phyloP scores from a whole-genome alignment of 306 rosid species.

The Quercus wislizeni region DNA sequence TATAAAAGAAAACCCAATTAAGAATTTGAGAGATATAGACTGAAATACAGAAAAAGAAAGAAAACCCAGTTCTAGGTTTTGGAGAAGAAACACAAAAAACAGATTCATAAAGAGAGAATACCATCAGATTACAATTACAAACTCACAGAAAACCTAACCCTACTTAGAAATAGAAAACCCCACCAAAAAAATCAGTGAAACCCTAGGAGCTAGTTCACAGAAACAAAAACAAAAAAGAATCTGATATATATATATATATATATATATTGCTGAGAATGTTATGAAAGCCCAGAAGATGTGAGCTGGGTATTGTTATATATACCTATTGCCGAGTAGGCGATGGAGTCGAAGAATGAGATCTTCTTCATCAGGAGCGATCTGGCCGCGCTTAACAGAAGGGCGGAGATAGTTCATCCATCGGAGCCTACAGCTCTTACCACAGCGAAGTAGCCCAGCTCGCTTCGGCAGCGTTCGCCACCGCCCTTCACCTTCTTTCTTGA shows the following conservation, averaged over 20 bases:
- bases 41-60: not conserved
- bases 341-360: conserved; percentile 95
- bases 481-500: conserved; percentile 75
- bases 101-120: not conserved
- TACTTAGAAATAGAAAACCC: not conserved
- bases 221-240: too few species aligned
- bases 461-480: conserved; percentile 84
- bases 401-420: conserved; percentile 98
- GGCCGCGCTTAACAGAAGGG: conserved; percentile 85
- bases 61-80: not conserved
- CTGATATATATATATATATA: too few species aligned
- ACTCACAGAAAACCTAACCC: not conserved
- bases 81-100: not conserved
- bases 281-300: not conserved
- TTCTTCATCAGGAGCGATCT: conserved; percentile 86
- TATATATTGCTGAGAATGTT: too few species aligned
- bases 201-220: not conserved
- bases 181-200: not conserved
- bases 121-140: not conserved
- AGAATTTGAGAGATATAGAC: not conserved
- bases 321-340: conserved; percentile 88
- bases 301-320: not conserved
- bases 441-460: conserved; percentile 73
- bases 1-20: too few species aligned
- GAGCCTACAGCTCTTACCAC: conserved; percentile 93